phyloP scores from a whole-genome alignment of 345 rosid genomes.

The Abelmoschus esculentus region DNA sequence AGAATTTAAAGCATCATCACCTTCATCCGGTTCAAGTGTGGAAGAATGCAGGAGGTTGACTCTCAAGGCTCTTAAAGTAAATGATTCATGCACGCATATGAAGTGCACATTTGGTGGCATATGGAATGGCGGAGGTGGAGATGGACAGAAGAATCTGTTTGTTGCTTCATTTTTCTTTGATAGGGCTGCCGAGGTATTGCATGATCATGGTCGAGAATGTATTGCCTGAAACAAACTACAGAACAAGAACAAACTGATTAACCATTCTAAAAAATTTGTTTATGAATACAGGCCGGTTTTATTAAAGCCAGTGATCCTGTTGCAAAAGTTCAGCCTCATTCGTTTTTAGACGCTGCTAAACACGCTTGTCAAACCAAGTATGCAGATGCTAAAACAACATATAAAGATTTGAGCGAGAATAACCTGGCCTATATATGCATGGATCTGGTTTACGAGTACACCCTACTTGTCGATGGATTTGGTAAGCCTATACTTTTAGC shows the following conservation, averaged over 20 bases:
- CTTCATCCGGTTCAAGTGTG: conserved; percentile 59
- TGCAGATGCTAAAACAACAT: conserved; percentile 50
- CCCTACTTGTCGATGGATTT: conserved; percentile 80
- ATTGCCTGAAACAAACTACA: not conserved
- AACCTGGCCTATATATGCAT: conserved; percentile 77
- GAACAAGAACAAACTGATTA: not conserved
- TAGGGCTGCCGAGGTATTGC: conserved; percentile 84
- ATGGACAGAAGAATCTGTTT: conserved; percentile 86
- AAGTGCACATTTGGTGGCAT: conserved; percentile 93
- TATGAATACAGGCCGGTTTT: conserved; percentile 59
- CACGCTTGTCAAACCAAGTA: conserved; percentile 76
- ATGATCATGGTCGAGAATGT: not conserved
- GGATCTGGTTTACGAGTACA: conserved; percentile 86
- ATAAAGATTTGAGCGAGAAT: conserved; percentile 37
- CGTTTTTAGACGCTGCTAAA: conserved; percentile 72
- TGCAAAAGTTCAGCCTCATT: conserved; percentile 64
- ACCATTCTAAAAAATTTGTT: conserved; percentile 4
- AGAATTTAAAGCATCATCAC: conserved; percentile 46
- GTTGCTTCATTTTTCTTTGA: conserved; percentile 96
- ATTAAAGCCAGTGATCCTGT: conserved; percentile 51
- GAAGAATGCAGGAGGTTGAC: conserved; percentile 63
- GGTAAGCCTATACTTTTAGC: conserved; percentile 35
- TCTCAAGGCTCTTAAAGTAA: conserved; percentile 70
- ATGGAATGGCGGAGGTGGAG: conserved; percentile 98
- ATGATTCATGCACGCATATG: conserved; percentile 78